Evolutionary conservation across 1,139 yeast genomes (phyloP), one percentile per base, ranked within the genome.

Genomic region (Yamadazyma jaroonii): DNA sequence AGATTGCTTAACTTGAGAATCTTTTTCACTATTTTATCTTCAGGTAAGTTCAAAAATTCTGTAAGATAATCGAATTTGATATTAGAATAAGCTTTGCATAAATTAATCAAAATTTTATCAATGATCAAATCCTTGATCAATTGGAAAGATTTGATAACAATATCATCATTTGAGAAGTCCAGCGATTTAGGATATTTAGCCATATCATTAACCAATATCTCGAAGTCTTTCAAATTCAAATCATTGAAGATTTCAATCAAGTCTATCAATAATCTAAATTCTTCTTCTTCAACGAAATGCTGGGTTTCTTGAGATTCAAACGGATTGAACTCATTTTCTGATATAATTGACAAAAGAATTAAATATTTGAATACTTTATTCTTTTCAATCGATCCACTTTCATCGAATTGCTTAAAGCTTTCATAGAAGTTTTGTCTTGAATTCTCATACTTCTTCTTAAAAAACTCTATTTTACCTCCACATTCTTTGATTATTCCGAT

Each of bases 321-420:
- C 0, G 89, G 88, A 48, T 82, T 80, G 43, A 84, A 77, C 41
- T 73, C 77, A 39, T 78, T 76, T 44, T 79, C 82, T 11, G 85
- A 74, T 34, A 86, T 59, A 45, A 85, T 64, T 7, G 84, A 79
- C 22, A 87, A 76, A 9, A 85, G 54, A 3, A 81, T 79, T 45
- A 81, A 70, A 55, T 81, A 82, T 46, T 79, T 78, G 45, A 86
- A 65, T 4, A 81, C 76, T 25, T 74, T 65, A 41, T 86, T 72
- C 44, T 71, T 70, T 34, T 65, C 65, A 14, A 66, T 57, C 39
- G 84, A 79, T 1, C 94, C 95, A 21, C 87, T 83, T 57, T 85
- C 95, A 55, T 86, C 94, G 56, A 79, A 85, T 46, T 76, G 81
- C 49, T 82, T 81, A 58, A 86, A 86, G 37, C 86, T 72, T 48